Conservation (phyloP, 176 grass and related monocot species). For the Hsuehochloa calcarea region DNA sequence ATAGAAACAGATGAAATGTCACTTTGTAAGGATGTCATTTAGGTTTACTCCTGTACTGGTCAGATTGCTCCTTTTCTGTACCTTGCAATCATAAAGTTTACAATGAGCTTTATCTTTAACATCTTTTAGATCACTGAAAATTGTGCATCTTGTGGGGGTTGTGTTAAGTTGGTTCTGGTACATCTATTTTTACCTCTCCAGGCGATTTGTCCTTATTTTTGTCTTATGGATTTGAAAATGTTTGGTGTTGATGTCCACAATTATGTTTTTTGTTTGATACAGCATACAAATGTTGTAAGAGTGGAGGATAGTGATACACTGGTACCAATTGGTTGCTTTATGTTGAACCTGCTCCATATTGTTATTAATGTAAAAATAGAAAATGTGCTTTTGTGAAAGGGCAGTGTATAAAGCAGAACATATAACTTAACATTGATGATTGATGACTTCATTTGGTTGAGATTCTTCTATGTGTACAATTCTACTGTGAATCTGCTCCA, state of each 20-base stretch:
- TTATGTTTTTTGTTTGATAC: background rate
- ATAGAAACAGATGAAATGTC: background rate
- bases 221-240: background rate
- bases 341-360: background rate
- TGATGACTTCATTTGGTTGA: background rate
- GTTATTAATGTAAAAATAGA: background rate
- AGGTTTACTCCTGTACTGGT: background rate
- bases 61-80: background rate
- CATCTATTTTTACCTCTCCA: background rate
- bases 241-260: background rate
- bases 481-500: background rate
- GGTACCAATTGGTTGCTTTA: background rate
- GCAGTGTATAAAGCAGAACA: background rate
- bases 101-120: background rate
- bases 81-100: background rate
- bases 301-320: background rate
- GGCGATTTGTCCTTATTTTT: background rate
- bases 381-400: background rate
- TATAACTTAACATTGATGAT: background rate
- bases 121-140: background rate
- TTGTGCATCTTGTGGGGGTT: background rate
- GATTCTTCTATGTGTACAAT: background rate
- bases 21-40: background rate
- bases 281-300: background rate
- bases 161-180: background rate